Percentiles rank a stretch among this genome's conserved stretches.
These are phyloP conservation scores for Adansonia madagascariensis DNA, from an alignment of 441 rosid species.

Conservation along the genomic window DNA sequence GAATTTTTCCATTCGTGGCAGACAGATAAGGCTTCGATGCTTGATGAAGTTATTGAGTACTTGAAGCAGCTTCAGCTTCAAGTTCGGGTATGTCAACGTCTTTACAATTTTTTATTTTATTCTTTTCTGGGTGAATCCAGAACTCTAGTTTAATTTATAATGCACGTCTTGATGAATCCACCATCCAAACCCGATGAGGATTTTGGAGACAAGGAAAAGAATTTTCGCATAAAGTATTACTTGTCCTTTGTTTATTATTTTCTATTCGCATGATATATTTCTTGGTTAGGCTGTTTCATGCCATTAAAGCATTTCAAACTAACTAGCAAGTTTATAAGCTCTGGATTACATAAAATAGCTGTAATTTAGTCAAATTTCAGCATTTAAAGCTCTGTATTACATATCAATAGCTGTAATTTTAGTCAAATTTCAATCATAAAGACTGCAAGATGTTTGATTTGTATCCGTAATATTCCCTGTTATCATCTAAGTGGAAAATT, in stretches of 20 bases:
- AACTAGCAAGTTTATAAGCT: background rate
- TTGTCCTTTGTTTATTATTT: too few relatives aligned
- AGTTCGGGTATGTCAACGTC: conserved; percentile 56
- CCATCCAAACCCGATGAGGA: background rate
- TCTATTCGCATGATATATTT: too few relatives aligned
- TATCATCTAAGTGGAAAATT: background rate
- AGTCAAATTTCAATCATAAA: background rate
- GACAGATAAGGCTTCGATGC: conserved; percentile 83
- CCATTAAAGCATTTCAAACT: background rate
- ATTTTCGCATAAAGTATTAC: background rate
- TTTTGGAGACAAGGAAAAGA: background rate
- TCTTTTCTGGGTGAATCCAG: background rate
- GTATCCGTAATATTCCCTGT: background rate
- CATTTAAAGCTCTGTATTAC: background rate
- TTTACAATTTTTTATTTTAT: background rate
- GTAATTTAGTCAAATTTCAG: too few relatives aligned
- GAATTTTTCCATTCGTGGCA: conserved; percentile 28
- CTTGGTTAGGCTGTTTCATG: background rate
- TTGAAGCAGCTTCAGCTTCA: conserved; percentile 78
- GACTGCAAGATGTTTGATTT: conserved; percentile 8
- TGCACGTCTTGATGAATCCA: background rate
- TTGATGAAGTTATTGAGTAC: conserved; percentile 78
- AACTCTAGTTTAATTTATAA: background rate
- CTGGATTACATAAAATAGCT: too few relatives aligned
- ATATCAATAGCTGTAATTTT: background rate